These are phyloP conservation scores for Geotrichum fermentans DNA, from an alignment of 1,139 yeast species.

Conservation along the genomic window DNA sequence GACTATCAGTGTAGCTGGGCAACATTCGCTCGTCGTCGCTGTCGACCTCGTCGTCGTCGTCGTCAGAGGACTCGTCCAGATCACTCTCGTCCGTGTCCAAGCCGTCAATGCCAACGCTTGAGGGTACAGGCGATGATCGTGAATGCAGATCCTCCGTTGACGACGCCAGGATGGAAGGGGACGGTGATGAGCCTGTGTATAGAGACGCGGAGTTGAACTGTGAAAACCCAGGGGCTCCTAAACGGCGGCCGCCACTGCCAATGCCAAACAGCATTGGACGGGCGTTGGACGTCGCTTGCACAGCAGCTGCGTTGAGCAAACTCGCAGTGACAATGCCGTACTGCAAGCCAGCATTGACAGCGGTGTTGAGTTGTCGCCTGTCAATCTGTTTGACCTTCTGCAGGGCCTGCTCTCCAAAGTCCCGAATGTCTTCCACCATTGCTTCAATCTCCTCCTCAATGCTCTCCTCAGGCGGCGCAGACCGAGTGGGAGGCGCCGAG, in stretches of 20 bases:
- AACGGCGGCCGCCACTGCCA: neutral
- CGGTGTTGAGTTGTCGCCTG: constrained; percentile 1
- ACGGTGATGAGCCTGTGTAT: too few species aligned
- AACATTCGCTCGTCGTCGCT: constrained; percentile 9
- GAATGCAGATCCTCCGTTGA: too few species aligned
- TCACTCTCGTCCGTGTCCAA: constrained; percentile 16
- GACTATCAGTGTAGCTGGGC: constrained; percentile 23
- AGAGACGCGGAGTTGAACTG: too few species aligned
- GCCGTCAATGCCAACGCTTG: constrained; percentile 13
- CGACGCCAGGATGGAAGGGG: too few species aligned
- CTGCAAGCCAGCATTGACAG: constrained; percentile 8
- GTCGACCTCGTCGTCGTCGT: constrained; percentile 8
- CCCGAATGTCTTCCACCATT: constrained; percentile 17
- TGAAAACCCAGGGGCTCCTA: too few species aligned
- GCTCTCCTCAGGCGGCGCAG: neutral
- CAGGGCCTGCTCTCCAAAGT: constrained; percentile 13
- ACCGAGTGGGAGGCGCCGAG: neutral
- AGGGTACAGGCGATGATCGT: too few species aligned
- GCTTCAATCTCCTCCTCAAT: constrained; percentile 18
- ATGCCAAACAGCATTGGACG: constrained; percentile 8
- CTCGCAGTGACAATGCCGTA: constrained; percentile 18
- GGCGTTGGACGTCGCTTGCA: constrained; percentile 13
- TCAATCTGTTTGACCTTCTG: constrained; percentile 8
- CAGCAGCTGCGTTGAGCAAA: constrained; percentile 17
- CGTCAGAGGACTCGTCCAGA: constrained; percentile 9